phyloP scores from a whole-genome alignment of 2,329 filamentous ascomycete genomes.

The Alternaria triticimaculans region DNA sequence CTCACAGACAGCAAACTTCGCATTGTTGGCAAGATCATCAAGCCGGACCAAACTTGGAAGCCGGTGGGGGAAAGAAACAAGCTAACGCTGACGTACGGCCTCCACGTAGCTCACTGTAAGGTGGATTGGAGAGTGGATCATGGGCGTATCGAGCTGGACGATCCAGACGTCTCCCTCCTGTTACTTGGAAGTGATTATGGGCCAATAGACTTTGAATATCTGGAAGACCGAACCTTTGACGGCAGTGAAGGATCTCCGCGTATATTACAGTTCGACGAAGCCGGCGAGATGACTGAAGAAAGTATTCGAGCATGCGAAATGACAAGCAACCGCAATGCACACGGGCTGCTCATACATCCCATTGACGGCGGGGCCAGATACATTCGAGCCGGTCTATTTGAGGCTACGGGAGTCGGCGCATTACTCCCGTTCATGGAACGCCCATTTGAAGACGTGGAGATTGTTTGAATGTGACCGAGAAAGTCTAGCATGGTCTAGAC shows the following conservation, averaged over 20 bases:
- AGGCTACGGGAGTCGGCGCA: not conserved
- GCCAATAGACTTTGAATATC: no score
- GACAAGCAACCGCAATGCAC: not conserved
- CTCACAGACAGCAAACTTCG: not conserved
- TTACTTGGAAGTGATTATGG: not conserved
- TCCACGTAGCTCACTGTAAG: accelerated
- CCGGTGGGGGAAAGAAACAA: no score
- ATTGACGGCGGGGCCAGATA: not conserved
- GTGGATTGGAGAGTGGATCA: not conserved
- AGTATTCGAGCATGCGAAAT: not conserved
- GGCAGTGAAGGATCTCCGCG: not conserved
- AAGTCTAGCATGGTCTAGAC: not conserved
- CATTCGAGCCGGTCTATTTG: not conserved
- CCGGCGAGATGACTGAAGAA: not conserved
- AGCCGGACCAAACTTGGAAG: not conserved
- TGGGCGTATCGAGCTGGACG: not conserved
- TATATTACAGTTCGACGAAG: not conserved
- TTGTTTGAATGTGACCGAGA: not conserved
- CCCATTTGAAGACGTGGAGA: not conserved
- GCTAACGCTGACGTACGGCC: not conserved
- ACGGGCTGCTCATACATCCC: not conserved
- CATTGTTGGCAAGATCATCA: not conserved
- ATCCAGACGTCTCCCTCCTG: not conserved
- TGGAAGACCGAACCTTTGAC: no score
- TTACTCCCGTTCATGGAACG: not conserved